Evolutionary conservation across 257 asterid species (phyloP), one percentile per base, ranked within the genome.

Genomic region (Rehmannia glutinosa): DNA sequence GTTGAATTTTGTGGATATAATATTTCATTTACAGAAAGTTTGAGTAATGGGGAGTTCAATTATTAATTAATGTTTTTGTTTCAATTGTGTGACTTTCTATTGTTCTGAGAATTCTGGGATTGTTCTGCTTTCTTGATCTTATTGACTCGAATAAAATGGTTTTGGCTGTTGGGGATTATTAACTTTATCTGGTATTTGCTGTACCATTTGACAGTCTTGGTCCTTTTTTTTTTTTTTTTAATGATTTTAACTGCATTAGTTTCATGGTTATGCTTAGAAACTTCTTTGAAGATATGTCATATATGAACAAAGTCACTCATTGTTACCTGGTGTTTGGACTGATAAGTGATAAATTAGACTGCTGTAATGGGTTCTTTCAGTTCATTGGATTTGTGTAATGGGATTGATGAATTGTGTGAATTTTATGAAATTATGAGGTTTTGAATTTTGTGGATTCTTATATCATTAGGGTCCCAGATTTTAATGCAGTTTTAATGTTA

Each of bases 91-190:
- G 46, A 6, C 19, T 53, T 45, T 3, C 8, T 47, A 1, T 11
- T 38, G 15, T 30, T 52, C 35, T 41, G 30, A 10, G 15, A 16
- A 46, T 5, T 53, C 33, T 55, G 38, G 33, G 21, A 19, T 59
- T 35, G 42, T 51, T 64, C 47, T 58, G 75, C 6, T 74, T 42
- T 42, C 66, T 60, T 32, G 65, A 28, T 38, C 49, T 58, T 51
- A 21, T 50, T 13, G 27, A 38, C 60, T 46, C 30, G 1, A 55
- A 20, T 63, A 1, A 39, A 8, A 52, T 27, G 23, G 49, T 52
- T 45, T 30, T 28, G 58, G 58, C 19, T 52, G 8, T 56, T 43
- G 33, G 23, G 58, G 8, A 8, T 2, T 12, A 25, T 53, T 41
- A 32, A 41, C n/a, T 38, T 12, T 51, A 24, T 38, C 57, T 59